These are phyloP conservation scores for Candida pini DNA, from an alignment of 805 yeast species.

Conservation along the genomic window DNA sequence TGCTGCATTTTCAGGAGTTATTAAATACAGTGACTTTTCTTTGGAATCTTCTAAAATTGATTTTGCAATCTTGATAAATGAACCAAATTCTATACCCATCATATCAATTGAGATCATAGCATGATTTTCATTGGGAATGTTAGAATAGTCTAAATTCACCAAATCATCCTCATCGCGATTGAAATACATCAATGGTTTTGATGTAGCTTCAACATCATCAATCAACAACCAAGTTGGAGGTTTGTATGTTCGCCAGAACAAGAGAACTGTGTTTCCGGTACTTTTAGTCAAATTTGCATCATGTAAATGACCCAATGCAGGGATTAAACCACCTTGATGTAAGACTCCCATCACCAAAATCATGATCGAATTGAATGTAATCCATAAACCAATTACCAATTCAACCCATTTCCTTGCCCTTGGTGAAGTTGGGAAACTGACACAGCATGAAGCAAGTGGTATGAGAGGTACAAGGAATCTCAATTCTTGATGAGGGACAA, in stretches of 20 bases:
- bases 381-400: conserved; percentile 41
- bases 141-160: conserved; percentile 11
- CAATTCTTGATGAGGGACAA: conserved; percentile 90
- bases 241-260: conserved; percentile 94
- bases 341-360: conserved; percentile 67
- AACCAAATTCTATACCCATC: conserved; percentile 37
- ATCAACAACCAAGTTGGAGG: conserved; percentile 81
- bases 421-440: too few species aligned
- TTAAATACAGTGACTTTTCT: conserved; percentile 11
- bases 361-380: conserved; percentile 55
- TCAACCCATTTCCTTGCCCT: conserved; percentile 13
- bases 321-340: conserved; percentile 89
- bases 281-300: conserved; percentile 7
- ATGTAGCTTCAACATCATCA: conserved; percentile 1
- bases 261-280: conserved; percentile 32
- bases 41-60: conserved; percentile 2
- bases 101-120: conserved; percentile 35
- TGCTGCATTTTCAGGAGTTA: conserved; percentile 26
- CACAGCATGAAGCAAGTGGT: conserved; percentile 62
- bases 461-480: conserved; percentile 75
- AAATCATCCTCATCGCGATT: conserved; percentile 22
- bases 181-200: conserved; percentile 3
- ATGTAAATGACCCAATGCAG: conserved; percentile 45
- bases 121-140: background rate
- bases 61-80: conserved; percentile 13